These are phyloP conservation scores for Thielaviopsis euricoi DNA, from an alignment of 2,329 filamentous ascomycete genomes.

Conservation along the genomic window DNA sequence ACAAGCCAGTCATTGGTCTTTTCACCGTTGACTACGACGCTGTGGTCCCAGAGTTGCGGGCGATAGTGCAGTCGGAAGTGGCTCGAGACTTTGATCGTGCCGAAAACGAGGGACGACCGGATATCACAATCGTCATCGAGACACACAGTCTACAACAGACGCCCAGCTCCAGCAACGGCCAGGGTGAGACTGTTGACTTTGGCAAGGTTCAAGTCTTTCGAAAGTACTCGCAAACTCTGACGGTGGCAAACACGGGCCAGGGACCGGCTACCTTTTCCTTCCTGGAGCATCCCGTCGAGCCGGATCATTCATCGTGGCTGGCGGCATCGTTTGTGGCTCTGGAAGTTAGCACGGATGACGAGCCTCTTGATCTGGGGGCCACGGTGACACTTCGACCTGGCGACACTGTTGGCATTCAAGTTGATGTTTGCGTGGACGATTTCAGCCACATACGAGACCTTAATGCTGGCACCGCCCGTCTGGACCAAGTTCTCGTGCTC, in stretches of 20 bases:
- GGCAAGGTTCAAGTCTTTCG: slow-evolving; percentile 56
- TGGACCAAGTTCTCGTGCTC: slow-evolving; percentile 82
- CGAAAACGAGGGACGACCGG: slow-evolving; percentile 78
- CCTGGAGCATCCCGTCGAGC: slow-evolving; percentile 47
- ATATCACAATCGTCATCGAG: slow-evolving; percentile 70
- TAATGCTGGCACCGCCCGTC: slow-evolving; percentile 45
- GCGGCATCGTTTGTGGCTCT: slow-evolving; percentile 45
- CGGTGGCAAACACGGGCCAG: slow-evolving; percentile 81
- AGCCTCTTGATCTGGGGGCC: slow-evolving; percentile 20
- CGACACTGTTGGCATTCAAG: slow-evolving; percentile 55
- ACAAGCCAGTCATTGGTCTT: slow-evolving; percentile 75
- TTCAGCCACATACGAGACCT: slow-evolving; percentile 48
- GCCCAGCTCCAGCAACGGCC: slow-evolving; percentile 18
- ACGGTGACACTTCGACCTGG: slow-evolving; percentile 65
- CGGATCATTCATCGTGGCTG: slow-evolving; percentile 47
- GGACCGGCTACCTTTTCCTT: slow-evolving; percentile 69
- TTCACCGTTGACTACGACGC: slow-evolving; percentile 78
- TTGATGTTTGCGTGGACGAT: slow-evolving; percentile 51
- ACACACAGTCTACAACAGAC: slow-evolving; percentile 21
- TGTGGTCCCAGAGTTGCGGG: slow-evolving; percentile 70
- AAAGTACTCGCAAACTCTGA: slow-evolving; percentile 49
- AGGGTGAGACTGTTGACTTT: slow-evolving; percentile 53
- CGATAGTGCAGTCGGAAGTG: slow-evolving; percentile 70
- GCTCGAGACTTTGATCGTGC: slow-evolving; percentile 74
- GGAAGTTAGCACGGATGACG: slow-evolving; percentile 19